phyloP scores from a whole-genome alignment of 768 basidiomycete genomes.

The Suillus sp. region DNA sequence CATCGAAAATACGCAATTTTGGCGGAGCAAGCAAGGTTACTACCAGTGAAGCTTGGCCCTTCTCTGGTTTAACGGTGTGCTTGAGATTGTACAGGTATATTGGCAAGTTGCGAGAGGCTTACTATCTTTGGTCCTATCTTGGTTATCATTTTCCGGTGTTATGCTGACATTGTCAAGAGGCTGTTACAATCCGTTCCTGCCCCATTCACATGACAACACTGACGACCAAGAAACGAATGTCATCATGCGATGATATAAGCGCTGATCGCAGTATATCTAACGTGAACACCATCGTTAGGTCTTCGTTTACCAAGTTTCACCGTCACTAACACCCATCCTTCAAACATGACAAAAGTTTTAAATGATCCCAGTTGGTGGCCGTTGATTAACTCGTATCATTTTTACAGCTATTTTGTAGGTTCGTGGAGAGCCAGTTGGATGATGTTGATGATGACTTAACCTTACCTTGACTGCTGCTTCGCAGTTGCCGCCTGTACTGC shows the following conservation, averaged over 20 bases:
- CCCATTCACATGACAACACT: too few species aligned
- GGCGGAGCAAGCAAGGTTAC: not conserved
- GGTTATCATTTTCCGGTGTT: not conserved
- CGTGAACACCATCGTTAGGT: not conserved
- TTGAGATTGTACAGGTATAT: not conserved
- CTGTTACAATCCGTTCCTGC: not conserved
- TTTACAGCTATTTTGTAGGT: conserved; percentile 5
- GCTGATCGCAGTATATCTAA: not conserved
- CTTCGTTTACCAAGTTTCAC: not conserved
- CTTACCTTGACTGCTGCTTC: not conserved
- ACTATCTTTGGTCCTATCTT: not conserved
- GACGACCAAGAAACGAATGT: not conserved
- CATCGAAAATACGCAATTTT: not conserved
- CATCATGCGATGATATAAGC: not conserved
- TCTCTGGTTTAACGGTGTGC: not conserved
- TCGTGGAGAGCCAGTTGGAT: not conserved
- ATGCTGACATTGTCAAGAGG: not conserved
- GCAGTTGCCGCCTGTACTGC: not conserved
- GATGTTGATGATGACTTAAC: not conserved
- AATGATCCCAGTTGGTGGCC: not conserved
- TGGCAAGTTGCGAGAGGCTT: not conserved
- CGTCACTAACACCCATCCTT: not conserved
- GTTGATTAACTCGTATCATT: not conserved
- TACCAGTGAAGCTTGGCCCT: not conserved
- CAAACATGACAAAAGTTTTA: not conserved